Evolutionary conservation across 176 grass and related monocot species (phyloP).

Genomic region (Chrysopogon serrulatus): DNA sequence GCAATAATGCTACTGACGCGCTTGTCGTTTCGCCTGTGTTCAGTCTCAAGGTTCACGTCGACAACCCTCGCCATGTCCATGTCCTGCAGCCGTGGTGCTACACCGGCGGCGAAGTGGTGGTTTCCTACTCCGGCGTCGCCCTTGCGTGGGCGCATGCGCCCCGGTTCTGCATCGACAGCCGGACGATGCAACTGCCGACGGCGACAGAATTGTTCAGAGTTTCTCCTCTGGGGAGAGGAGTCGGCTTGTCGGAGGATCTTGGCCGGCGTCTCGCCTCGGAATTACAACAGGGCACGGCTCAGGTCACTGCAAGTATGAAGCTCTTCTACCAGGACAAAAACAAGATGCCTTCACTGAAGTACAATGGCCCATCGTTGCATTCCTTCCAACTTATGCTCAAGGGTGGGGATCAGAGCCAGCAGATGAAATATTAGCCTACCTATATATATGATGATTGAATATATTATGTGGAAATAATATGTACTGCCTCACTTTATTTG

Average conservation of each 20-base stretch:
- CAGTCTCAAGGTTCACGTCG: background rate
- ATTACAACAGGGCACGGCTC: background rate
- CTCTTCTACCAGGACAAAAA: background rate
- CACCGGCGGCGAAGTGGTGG: background rate
- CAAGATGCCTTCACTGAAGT: no score
- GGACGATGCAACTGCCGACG: background rate
- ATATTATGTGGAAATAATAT: no score
- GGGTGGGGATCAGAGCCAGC: no score
- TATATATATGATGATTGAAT: no score
- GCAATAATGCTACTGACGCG: background rate
- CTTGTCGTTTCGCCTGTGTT: background rate
- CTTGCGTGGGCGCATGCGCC: background rate
- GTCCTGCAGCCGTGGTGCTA: background rate
- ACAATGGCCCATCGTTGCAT: no score
- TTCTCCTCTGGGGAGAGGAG: background rate
- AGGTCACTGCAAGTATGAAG: background rate
- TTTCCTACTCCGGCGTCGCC: background rate
- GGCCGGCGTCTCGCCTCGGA: background rate
- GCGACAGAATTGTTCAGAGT: no score
- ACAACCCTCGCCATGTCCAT: background rate
- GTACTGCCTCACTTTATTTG: no score
- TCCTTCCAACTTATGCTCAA: no score
- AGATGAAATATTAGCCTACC: no score
- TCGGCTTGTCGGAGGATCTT: background rate
- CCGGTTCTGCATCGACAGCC: background rate